phyloP scores from a whole-genome alignment of 495 filamentous ascomycete genomes.

The Sabuloglossum arenarium region DNA sequence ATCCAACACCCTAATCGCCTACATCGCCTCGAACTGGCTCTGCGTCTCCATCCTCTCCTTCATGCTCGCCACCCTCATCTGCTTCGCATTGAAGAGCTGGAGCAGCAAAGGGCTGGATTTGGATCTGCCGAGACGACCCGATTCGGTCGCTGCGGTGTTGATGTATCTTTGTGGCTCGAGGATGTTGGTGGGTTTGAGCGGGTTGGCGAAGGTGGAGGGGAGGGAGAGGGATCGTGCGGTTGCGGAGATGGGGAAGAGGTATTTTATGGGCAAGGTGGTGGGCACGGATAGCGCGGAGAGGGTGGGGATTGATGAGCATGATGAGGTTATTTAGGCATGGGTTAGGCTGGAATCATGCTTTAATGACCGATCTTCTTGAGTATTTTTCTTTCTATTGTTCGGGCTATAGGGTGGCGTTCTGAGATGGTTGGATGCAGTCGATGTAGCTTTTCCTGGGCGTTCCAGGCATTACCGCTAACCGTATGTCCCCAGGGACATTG shows the following conservation, averaged over 20 bases:
- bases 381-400: too few species aligned
- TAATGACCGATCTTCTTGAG: too few species aligned
- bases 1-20: background rate
- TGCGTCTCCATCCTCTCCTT: background rate
- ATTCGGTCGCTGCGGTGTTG: background rate
- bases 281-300: background rate
- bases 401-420: too few species aligned
- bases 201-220: background rate
- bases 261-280: background rate
- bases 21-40: background rate
- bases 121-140: background rate
- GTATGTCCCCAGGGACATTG: too few species aligned
- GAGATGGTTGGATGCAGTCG: too few species aligned
- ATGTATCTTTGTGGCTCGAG: background rate
- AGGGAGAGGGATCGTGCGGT: background rate
- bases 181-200: background rate
- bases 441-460: too few species aligned
- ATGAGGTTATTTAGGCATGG: too few species aligned
- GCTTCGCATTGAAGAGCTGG: background rate
- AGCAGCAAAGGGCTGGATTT: background rate
- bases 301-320: background rate
- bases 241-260: background rate
- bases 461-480: too few species aligned
- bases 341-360: too few species aligned
- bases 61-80: slow-evolving; percentile 3